Evolutionary conservation across 1,139 yeast species (phyloP), one percentile per base, ranked within the genome.

Genomic region (Suhomyces yuchorum): DNA sequence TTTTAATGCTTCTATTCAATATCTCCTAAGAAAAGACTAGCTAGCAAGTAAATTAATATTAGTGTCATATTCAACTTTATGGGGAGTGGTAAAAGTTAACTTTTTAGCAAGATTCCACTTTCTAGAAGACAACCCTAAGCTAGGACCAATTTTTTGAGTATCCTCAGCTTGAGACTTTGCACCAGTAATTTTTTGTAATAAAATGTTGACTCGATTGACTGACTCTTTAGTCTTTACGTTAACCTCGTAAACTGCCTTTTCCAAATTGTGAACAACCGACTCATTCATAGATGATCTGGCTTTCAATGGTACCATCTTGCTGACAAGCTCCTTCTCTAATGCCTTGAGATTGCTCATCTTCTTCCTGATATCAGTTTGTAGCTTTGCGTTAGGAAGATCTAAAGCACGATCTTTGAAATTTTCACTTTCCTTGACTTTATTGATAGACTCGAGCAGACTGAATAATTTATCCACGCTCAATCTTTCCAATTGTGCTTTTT

Each of bases 271-370:
- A 12, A 58, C 51, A 28, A 54, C 48, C 4, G 42, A 52, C 14
- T 51, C 51, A 20, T 44, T 42, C 8, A 51, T 33, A 17, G 44
- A 41, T 3, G 47, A 37, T 28, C 43, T 49, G 4, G 62, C 57
- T 42, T 59, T 61, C 22, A 61, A 51, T 4, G 65, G 61, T 40
- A 60, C 48, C 53, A 62, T 51, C 37, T 50, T 52, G 26, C 49
- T 39, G 23, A 55, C 39, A 12, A 56, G 50, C 20, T 54, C 52
- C n/a, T 51, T 53, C 15, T 51, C 55, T n/a, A 55, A 49, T 12
- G 33, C 22, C 43, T 49, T 48, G 37, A 58, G 54, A 14, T 42
- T 42, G 5, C 53, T 49, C 28, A 57, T 43, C 37, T 56, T 57
- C 42, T 51, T 46, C 15, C 57, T 48, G 45, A 55, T 47, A 2